These are phyloP conservation scores for Stentor coeruleus DNA, from an alignment of 73 alveolate genomes.

Conservation along the genomic window DNA sequence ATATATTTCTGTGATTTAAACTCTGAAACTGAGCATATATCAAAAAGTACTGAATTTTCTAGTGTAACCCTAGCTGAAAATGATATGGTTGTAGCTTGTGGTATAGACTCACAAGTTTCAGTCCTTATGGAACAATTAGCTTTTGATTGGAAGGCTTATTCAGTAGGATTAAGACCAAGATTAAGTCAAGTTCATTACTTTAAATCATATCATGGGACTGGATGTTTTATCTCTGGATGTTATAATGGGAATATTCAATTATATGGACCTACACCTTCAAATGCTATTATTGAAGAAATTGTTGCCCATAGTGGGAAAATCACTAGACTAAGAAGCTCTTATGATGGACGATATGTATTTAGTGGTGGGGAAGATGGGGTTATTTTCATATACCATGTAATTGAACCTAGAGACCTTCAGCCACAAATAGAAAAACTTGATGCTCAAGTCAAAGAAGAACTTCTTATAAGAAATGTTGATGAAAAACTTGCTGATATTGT, in stretches of 20 bases:
- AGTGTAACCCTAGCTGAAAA: neutral
- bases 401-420: constrained; percentile 48
- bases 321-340: constrained; percentile 59
- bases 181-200: constrained; percentile 44
- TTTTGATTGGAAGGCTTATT: neutral
- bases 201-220: constrained; percentile 43
- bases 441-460: constrained; percentile 36
- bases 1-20: constrained; percentile 35
- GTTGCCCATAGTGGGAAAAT: constrained; percentile 76
- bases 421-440: constrained; percentile 45
- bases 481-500: constrained; percentile 82
- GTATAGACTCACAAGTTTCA: neutral
- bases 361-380: constrained; percentile 85
- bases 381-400: constrained; percentile 58
- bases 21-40: neutral
- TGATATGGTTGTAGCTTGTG: constrained; percentile 15
- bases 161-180: neutral
- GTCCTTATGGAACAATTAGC: neutral
- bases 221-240: constrained; percentile 57
- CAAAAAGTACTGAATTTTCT: constrained; percentile 19
- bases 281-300: constrained; percentile 52
- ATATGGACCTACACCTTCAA: constrained; percentile 36
- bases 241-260: constrained; percentile 54
- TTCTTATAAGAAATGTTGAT: constrained; percentile 62
- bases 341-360: constrained; percentile 80